A percentile compares a stretch with the other conserved stretches of the same genome.
Conservation (phyloP, 768 basidiomycete species). For the Flagelloscypha sp. region DNA sequence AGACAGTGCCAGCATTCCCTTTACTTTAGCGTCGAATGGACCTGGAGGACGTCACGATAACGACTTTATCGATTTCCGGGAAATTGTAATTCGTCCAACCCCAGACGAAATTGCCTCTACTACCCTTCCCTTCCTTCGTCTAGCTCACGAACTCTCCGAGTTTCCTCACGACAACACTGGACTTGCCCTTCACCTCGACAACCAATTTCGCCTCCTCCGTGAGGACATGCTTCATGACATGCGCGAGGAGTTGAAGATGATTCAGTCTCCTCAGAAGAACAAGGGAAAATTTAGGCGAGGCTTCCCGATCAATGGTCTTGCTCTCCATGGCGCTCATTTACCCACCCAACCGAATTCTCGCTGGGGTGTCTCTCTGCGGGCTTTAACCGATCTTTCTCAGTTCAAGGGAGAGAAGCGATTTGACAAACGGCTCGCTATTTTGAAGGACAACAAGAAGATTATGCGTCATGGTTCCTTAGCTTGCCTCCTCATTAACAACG, state of each 20-base stretch:
- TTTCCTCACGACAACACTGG: slow-evolving; percentile 28
- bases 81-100: slow-evolving; percentile 58
- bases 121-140: slow-evolving; percentile 41
- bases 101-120: slow-evolving; percentile 44
- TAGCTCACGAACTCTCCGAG: slow-evolving; percentile 35
- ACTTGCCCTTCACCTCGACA: slow-evolving; percentile 47
- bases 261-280: slow-evolving; percentile 26
- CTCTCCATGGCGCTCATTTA: slow-evolving; percentile 17
- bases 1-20: slow-evolving; percentile 16
- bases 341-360: slow-evolving; percentile 11
- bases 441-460: slow-evolving; percentile 23
- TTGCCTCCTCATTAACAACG: slow-evolving; percentile 24
- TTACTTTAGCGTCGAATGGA: slow-evolving; percentile 16
- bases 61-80: slow-evolving; percentile 51
- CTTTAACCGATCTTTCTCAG: slow-evolving; percentile 16
- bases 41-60: slow-evolving; percentile 69
- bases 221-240: slow-evolving; percentile 58
- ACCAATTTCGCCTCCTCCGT: slow-evolving; percentile 55
- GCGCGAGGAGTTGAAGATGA: slow-evolving; percentile 44
- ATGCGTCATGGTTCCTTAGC: slow-evolving; percentile 27
- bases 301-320: slow-evolving; percentile 27
- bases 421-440: slow-evolving; percentile 17
- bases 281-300: slow-evolving; percentile 27
- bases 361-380: slow-evolving; percentile 18
- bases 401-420: slow-evolving; percentile 13